Evolutionary conservation across 2,329 filamentous ascomycete species (phyloP).

Genomic region (Talaromyces sp.): DNA sequence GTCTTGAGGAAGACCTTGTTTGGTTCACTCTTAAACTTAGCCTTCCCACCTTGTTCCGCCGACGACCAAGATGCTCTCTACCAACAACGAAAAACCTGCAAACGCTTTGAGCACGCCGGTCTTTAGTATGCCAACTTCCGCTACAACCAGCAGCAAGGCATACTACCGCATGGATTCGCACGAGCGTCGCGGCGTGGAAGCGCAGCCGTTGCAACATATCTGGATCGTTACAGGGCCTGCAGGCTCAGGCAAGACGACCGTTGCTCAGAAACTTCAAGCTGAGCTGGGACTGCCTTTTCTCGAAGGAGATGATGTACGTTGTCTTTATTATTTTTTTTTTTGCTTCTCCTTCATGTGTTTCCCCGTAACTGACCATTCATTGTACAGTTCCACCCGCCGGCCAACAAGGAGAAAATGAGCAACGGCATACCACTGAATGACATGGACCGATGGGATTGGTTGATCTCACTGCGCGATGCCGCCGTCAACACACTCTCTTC

Average conservation of each 20-base stretch:
- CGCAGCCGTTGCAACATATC: slow-evolving; percentile 54
- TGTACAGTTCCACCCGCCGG: slow-evolving; percentile 43
- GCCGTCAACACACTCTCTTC: slow-evolving; percentile 44
- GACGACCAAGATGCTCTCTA: slow-evolving; percentile 8
- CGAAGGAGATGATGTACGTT: slow-evolving; percentile 69
- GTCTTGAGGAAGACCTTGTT: too few relatives aligned
- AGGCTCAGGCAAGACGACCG: slow-evolving; percentile 72
- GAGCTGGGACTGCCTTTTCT: slow-evolving; percentile 64
- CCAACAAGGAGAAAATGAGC: slow-evolving; percentile 89
- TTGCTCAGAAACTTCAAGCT: slow-evolving; percentile 60
- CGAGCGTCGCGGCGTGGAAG: neutral
- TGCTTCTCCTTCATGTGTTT: neutral
- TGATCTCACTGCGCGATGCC: slow-evolving; percentile 67
- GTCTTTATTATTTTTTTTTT: neutral
- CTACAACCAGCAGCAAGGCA: neutral
- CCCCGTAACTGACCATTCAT: neutral
- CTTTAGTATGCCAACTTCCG: slow-evolving; percentile 3
- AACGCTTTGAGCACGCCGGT: slow-evolving; percentile 10
- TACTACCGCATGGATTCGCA: slow-evolving; percentile 3
- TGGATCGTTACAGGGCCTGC: slow-evolving; percentile 76
- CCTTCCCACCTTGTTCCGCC: neutral
- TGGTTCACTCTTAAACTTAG: neutral
- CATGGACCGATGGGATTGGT: slow-evolving; percentile 96
- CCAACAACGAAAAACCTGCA: slow-evolving; percentile 8
- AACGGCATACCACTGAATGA: slow-evolving; percentile 79